Evolutionary conservation across 1,139 yeast genomes (phyloP).

Genomic region (Magnusiomyces magnusii): DNA sequence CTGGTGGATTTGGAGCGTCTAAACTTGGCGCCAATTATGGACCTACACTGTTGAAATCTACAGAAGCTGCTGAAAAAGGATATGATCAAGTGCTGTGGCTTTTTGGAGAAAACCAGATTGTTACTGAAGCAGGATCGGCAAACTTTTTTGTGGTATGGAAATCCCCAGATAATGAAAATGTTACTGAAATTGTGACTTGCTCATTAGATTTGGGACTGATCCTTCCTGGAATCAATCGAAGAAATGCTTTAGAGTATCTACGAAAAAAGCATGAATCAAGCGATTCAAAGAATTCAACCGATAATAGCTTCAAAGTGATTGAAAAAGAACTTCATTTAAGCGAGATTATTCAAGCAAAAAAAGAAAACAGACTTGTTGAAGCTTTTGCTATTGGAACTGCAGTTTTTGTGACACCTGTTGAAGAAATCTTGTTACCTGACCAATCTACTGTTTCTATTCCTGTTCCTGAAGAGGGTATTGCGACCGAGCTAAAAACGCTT

Average conservation of each 20-base stretch:
- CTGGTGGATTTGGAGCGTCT: constrained; percentile 95
- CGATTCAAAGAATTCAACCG: too few species aligned
- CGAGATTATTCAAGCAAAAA: constrained; percentile 35
- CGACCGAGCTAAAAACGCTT: constrained; percentile 7
- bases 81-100: constrained; percentile 42
- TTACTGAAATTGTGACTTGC: constrained; percentile 37
- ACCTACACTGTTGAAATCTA: constrained; percentile 37
- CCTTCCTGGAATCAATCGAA: constrained; percentile 41
- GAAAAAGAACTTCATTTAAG: constrained; percentile 37
- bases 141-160: constrained; percentile 38
- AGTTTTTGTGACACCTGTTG: constrained; percentile 38
- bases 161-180: constrained; percentile 32
- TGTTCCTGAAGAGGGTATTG: constrained; percentile 17
- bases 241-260: constrained; percentile 38
- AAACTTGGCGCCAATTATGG: constrained; percentile 93
- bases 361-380: constrained; percentile 37
- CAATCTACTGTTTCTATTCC: constrained; percentile 36
- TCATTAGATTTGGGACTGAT: constrained; percentile 36
- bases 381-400: constrained; percentile 43
- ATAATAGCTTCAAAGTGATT: constrained; percentile 21
- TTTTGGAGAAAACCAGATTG: constrained; percentile 37
- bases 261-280: constrained; percentile 24
- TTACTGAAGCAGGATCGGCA: constrained; percentile 44
- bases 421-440: constrained; percentile 32
- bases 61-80: constrained; percentile 36